Evolutionary conservation across 208 protist species (phyloP).

Genomic region (Leishmania tarentolae): DNA sequence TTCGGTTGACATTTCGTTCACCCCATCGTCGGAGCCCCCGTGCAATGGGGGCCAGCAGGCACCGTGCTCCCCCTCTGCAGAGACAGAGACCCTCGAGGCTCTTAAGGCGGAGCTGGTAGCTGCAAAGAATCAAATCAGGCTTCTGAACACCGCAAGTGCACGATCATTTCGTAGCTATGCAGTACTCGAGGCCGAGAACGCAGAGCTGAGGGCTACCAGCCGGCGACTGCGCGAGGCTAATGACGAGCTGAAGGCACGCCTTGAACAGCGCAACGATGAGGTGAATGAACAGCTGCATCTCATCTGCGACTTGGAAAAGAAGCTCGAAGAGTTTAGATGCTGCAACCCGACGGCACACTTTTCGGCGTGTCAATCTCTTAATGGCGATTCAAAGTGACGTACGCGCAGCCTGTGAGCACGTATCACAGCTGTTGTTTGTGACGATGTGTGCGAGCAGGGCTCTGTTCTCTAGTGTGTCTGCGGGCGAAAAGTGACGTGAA

Average conservation of each 20-base stretch:
- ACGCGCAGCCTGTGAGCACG: no score
- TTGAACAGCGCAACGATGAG: constrained; percentile 37
- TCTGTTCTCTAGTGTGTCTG: background rate
- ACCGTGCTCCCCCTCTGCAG: background rate
- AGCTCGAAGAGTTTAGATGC: constrained; percentile 25
- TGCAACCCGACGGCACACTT: background rate
- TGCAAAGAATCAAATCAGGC: constrained; percentile 62
- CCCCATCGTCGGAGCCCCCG: background rate
- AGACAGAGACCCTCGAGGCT: background rate
- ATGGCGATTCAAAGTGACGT: background rate
- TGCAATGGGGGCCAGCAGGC: constrained; percentile 3
- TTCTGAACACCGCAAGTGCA: constrained; percentile 59
- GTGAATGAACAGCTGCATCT: constrained; percentile 47
- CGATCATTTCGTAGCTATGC: constrained; percentile 42
- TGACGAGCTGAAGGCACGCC: constrained; percentile 32
- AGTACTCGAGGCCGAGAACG: constrained; percentile 55
- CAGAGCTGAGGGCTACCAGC: constrained; percentile 34
- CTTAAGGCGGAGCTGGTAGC: constrained; percentile 38
- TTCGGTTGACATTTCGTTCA: constrained; percentile 5
- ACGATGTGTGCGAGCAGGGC: background rate
- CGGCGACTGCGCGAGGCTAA: constrained; percentile 36
- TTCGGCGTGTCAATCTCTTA: background rate
- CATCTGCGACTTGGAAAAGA: constrained; percentile 47
- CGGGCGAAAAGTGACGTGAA: background rate
- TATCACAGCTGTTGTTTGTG: background rate